Evolutionary conservation across 1,139 yeast genomes (phyloP).

Genomic region (Pichia sp.): DNA sequence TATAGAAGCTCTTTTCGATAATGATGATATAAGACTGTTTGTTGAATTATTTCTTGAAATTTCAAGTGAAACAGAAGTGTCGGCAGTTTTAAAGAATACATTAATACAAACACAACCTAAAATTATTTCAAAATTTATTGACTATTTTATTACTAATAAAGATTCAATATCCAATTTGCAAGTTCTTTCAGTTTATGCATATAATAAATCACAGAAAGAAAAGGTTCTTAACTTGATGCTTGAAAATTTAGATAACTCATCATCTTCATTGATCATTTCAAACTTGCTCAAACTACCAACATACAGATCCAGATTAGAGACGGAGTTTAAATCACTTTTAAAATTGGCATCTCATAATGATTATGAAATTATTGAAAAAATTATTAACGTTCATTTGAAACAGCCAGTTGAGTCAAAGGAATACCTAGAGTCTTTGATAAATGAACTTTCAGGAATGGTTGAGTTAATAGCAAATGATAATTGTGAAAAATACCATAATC

Average conservation of each 20-base stretch:
- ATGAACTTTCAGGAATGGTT: neutral
- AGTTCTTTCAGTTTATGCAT: constrained; percentile 46
- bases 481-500: neutral
- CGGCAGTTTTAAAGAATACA: constrained; percentile 23
- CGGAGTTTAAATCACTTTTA: constrained; percentile 30
- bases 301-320: constrained; percentile 45
- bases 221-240: constrained; percentile 34
- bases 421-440: constrained; percentile 4
- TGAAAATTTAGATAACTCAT: constrained; percentile 14
- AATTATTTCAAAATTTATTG: constrained; percentile 30
- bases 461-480: neutral
- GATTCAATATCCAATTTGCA: constrained; percentile 16
- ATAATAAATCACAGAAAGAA: constrained; percentile 37
- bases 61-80: constrained; percentile 15
- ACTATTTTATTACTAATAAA: constrained; percentile 7
- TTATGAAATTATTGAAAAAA: constrained; percentile 15
- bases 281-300: constrained; percentile 45
- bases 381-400: constrained; percentile 15
- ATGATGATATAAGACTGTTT: constrained; percentile 17
- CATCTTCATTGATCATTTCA: constrained; percentile 22
- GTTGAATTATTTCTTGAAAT: constrained; percentile 14
- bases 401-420: constrained; percentile 12
- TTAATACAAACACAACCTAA: constrained; percentile 41
- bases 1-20: constrained; percentile 34
- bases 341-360: constrained; percentile 18